phyloP scores from a whole-genome alignment of 2,329 filamentous ascomycete species.

The Neofusicoccum laricinum region DNA sequence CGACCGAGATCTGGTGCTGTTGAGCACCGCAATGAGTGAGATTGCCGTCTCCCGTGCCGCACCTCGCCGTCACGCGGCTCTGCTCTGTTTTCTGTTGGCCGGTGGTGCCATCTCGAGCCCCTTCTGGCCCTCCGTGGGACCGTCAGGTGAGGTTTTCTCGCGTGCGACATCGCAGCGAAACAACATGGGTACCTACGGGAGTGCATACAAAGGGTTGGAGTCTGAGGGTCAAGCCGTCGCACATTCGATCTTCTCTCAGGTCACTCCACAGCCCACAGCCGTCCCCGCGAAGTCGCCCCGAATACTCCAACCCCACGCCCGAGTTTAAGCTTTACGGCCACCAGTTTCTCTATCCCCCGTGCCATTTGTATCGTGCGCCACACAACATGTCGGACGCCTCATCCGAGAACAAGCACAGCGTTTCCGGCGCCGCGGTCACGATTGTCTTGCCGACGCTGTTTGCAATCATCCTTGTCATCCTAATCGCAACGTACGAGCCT shows the following conservation, averaged over 20 bases:
- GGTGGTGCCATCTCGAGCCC: slow-evolving; percentile 5
- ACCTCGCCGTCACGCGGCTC: neutral
- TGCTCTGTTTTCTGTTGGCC: neutral
- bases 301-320: neutral
- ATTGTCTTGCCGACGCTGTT: slow-evolving; percentile 33
- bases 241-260: neutral
- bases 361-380: neutral
- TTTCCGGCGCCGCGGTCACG: slow-evolving; percentile 19
- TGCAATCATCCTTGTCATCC: slow-evolving; percentile 28
- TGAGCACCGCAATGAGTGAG: slow-evolving; percentile 2
- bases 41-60: slow-evolving; percentile 9
- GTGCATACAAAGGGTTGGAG: slow-evolving; percentile 5
- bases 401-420: neutral
- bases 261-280: neutral
- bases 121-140: slow-evolving; percentile 15
- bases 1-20: neutral
- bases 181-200: neutral
- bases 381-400: slow-evolving; percentile 5
- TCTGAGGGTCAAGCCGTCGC: slow-evolving; percentile 1
- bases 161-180: slow-evolving; percentile 2
- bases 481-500: slow-evolving; percentile 30
- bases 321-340: neutral
- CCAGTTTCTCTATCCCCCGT: neutral
- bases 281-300: neutral
- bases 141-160: slow-evolving; percentile 14